Evolutionary conservation across 768 basidiomycete genomes (phyloP), one percentile per base, ranked within the genome.

Genomic region (Paxillus involutus): DNA sequence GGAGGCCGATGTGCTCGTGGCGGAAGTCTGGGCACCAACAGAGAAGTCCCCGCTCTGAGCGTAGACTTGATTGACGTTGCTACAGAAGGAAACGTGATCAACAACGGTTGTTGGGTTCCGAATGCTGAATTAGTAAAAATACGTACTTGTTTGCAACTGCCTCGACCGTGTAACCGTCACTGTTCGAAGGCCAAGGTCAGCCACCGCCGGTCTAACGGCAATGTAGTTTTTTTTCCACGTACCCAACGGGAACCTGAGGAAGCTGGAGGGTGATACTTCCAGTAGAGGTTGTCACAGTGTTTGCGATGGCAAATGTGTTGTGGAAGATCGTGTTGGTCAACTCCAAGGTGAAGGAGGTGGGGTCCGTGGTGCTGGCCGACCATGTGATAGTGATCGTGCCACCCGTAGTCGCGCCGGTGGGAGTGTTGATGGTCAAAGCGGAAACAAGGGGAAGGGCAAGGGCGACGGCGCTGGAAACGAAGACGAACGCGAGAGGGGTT

Each of bases 231-330:
- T 21, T 43, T 16, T 5, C 0, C 1, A 50, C 63, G 35, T 59
- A 86, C 86, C 70, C 71, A 10, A 51, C 55, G 9, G 78, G 78
- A 26, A 87, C 74, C 17, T 72, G 47, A 16, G 83, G 83, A 4
- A 87, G 55, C 0, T 47, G 37, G n/a, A 87, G 13, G 1, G 72
- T 73, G 3, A 79, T 1, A 1, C 59, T 36, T 0, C 73, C 72
- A 5, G 48, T 12, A 2, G 70, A 39, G 1, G 80, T 73, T 19
- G 71, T 52, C 2, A 88, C 72, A 55, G 80, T 82, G 74, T 79
- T 84, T 12, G 76, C 78, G 51, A 88, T 75, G 44, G 79, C 84
- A 45, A 77, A 80, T 0, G 73, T 50, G 51, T 81, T 68, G 71
- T 85, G 72, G 77, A 87, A 88, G 1, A 29, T 21, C 0, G 59